phyloP scores from a whole-genome alignment of 306 rosid genomes.

The Cercis canadensis region DNA sequence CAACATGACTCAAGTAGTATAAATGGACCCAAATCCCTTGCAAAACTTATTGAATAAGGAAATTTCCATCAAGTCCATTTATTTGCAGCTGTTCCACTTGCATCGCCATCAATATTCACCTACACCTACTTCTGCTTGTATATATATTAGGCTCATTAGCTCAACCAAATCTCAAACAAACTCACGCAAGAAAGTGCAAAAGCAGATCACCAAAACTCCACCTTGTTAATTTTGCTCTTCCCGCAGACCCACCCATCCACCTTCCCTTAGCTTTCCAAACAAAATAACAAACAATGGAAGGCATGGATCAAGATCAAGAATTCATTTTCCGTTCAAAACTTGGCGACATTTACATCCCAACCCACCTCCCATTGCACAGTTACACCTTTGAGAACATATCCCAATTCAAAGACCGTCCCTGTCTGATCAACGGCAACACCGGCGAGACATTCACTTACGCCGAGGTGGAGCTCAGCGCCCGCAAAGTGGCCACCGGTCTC shows the following conservation, averaged over 20 bases:
- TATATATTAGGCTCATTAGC: conserved; percentile 21
- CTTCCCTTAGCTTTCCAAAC: conserved; percentile 15
- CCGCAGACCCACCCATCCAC: not conserved
- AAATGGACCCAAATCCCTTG: no score
- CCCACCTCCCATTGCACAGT: conserved; percentile 72
- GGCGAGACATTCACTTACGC: conserved; percentile 54
- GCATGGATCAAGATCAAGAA: conserved; percentile 11
- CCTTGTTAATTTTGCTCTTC: conserved; percentile 4
- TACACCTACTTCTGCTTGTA: conserved; percentile 7
- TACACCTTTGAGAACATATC: conserved; percentile 68
- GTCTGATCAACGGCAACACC: conserved; percentile 60
- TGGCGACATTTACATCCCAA: conserved; percentile 69
- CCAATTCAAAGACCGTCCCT: conserved; percentile 57
- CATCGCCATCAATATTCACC: no score
- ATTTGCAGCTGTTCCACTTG: not conserved
- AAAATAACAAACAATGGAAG: conserved; percentile 29
- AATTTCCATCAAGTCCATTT: conserved; percentile 22
- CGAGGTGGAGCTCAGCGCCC: conserved; percentile 54
- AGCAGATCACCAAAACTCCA: conserved; percentile 26
- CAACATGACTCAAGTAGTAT: no score
- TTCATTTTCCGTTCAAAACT: conserved; percentile 73
- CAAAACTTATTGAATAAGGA: not conserved
- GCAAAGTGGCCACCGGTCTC: conserved; percentile 67
- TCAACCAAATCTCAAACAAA: conserved; percentile 49
- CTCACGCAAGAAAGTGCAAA: conserved; percentile 27